These are phyloP conservation scores for Nannizziopsis barbatae DNA, from an alignment of 2,329 filamentous ascomycete genomes.

Conservation along the genomic window DNA sequence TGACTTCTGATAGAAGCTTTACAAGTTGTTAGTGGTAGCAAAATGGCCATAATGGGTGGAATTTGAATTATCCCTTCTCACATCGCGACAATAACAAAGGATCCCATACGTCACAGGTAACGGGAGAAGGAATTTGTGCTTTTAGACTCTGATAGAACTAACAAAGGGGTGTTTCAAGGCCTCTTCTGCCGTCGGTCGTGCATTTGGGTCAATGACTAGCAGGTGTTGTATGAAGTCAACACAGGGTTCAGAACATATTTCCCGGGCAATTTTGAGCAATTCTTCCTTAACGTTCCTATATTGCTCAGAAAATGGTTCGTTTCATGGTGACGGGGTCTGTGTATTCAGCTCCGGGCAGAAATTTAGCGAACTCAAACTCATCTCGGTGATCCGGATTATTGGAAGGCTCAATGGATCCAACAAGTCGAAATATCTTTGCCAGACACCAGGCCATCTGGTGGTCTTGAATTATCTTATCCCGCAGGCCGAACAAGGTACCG, in stretches of 20 bases:
- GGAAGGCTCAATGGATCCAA: conserved; percentile 2
- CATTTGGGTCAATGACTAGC: conserved; percentile 8
- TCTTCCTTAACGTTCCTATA: conserved; percentile 5
- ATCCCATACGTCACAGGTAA: no score
- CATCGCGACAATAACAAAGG: no score
- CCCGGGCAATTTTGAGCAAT: conserved; percentile 5
- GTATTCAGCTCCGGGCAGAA: neutral
- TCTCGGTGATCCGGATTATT: conserved; percentile 5
- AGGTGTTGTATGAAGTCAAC: conserved; percentile 11
- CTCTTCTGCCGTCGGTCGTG: conserved; percentile 4
- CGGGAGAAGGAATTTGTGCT: neutral
- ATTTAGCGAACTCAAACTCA: conserved; percentile 11
- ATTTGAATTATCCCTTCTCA: no score
- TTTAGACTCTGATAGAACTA: conserved; percentile 2
- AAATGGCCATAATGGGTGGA: no score
- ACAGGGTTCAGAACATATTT: conserved; percentile 1
- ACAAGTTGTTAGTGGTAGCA: no score
- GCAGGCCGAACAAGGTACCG: conserved; percentile 3
- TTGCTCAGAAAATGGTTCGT: neutral
- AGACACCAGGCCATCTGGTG: conserved; percentile 11
- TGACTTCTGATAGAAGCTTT: no score
- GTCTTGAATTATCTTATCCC: conserved; percentile 5
- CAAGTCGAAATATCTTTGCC: conserved; percentile 11
- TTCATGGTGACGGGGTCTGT: neutral
- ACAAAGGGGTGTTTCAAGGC: conserved; percentile 10